These are phyloP conservation scores for Pseudogymnoascus verrucosus DNA, from an alignment of 2,329 filamentous ascomycete genomes.

Conservation along the genomic window DNA sequence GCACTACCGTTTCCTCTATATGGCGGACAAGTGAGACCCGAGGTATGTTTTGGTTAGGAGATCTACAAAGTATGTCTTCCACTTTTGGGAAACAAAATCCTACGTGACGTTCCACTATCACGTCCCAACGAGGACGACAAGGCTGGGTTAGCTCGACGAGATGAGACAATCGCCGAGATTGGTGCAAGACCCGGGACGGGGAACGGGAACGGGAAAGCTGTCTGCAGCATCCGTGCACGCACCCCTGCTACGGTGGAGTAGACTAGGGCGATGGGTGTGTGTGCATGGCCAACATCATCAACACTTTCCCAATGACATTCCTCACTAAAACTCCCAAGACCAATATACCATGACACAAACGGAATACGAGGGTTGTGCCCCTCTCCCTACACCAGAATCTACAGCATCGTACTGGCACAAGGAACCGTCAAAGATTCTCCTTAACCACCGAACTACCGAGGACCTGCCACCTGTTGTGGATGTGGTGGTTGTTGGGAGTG, in stretches of 20 bases:
- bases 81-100: background rate
- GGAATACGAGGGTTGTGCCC: background rate
- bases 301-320: background rate
- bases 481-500: conserved; percentile 65
- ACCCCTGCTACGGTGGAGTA: background rate
- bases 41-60: background rate
- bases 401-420: conserved; percentile 68
- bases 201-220: background rate
- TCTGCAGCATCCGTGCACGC: background rate
- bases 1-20: too few species aligned
- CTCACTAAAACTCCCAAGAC: background rate
- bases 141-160: background rate
- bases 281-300: background rate
- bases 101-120: background rate
- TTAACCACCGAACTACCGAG: conserved; percentile 59
- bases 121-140: background rate
- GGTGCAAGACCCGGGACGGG: background rate
- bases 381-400: conserved; percentile 51
- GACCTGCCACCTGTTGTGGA: conserved; percentile 56
- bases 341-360: background rate
- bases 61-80: background rate
- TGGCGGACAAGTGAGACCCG: background rate
- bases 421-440: conserved; percentile 54
- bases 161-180: background rate
- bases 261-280: background rate